These are phyloP conservation scores for Phragmites australis DNA, from an alignment of 176 grass and related monocot genomes.

Conservation along the genomic window DNA sequence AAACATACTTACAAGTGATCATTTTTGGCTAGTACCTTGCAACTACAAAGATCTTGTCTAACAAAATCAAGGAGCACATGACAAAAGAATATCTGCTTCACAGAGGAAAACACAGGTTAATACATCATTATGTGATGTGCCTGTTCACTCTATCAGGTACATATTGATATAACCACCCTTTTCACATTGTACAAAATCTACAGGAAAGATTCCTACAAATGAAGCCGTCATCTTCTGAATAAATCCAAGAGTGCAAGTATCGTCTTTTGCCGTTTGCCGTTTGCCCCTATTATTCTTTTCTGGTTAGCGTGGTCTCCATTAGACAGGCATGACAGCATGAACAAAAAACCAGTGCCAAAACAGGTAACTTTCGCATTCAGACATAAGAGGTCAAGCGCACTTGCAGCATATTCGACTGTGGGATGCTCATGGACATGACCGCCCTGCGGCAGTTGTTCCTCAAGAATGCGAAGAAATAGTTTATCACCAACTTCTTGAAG, in stretches of 20 bases:
- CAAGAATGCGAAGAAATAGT: conserved; percentile 88
- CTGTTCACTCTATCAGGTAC: conserved; percentile 14
- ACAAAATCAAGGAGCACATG: not conserved
- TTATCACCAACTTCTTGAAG: conserved; percentile 93
- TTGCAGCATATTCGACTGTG: conserved; percentile 77
- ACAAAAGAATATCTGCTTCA: not conserved
- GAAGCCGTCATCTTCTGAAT: conserved; percentile 12
- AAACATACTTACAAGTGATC: conserved; percentile 1
- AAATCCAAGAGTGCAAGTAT: not conserved
- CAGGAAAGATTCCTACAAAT: conserved; percentile 31
- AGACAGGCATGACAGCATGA: not conserved
- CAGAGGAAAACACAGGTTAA: not conserved
- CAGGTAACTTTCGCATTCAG: conserved; percentile 23
- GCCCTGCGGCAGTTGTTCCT: conserved; percentile 83
- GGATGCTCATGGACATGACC: conserved; percentile 68
- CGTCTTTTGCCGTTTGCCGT: not conserved
- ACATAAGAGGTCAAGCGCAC: conserved; percentile 91
- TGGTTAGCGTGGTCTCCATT: conserved; percentile 35
- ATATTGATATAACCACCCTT: not conserved
- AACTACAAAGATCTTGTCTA: conserved; percentile 32
- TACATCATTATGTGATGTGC: not conserved
- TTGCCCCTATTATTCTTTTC: not conserved
- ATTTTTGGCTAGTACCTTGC: not conserved
- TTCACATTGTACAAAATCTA: conserved; percentile 24
- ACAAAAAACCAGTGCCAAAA: conserved; percentile 14